Evolutionary conservation across 768 basidiomycete species (phyloP), one percentile per base, ranked within the genome.

Genomic region (Suillus decipiens): DNA sequence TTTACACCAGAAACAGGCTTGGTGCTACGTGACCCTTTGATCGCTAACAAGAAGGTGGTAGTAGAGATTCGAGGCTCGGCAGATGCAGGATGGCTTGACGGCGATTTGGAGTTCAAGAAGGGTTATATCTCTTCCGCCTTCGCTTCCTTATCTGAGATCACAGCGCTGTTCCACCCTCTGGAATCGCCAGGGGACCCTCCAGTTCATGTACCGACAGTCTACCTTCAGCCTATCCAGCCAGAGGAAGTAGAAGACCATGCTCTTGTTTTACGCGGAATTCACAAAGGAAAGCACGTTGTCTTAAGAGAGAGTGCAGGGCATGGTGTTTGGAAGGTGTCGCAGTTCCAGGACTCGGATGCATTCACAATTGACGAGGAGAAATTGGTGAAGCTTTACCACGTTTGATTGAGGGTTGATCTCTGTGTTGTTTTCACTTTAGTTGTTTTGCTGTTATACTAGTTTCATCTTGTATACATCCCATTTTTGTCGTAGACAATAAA

Each of bases 221-320:
- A 81, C 61, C 73, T 86, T 31, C 70, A 66, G 3, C 80, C 83
- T 5, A 70, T 82, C 9, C 71, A 64, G 15, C 84, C 84, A 0
- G 62, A 66, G 2, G 61, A 67, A 14, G 75, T 72, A 48, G 80
- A 78, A 9, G 82, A 87, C 48, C 79, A 78, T 43, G 88, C 85
- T 6, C 64, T 89, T 47, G 78, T 81, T 24, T 72, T 87, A 59
- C 76, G 78, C 6, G 86, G 84, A 1, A 62, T 68, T 22, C 64
- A 73, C 42, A 81, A 75, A 66, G 84, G 83, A 19, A 71, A 70
- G 24, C 72, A 79, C 61, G 79, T 86, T 63, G 76, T 82, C 45
- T 72, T 87, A 63, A 71, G 80, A 41, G 77, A 82, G 62, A 66
- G 68, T 36, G 68, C 78, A 34, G 75, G 80, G 45, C 66, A 67